phyloP scores from a whole-genome alignment of 352 stramenopile species.

The Globisporangium paddicum region DNA sequence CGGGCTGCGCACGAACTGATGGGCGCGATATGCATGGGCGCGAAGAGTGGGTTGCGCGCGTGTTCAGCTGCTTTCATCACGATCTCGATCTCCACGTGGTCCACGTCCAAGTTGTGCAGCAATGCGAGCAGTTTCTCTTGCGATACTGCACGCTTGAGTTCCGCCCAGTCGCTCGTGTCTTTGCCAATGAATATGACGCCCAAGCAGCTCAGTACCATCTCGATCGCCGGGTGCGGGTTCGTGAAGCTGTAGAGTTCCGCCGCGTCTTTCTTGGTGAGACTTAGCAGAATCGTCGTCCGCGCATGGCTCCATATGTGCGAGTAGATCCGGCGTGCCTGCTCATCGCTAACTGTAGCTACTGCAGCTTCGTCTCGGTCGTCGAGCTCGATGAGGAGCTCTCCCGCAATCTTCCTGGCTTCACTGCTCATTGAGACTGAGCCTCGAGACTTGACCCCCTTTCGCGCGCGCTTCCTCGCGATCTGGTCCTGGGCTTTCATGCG shows the following conservation, averaged over 20 bases:
- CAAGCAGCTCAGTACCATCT: slow-evolving; percentile 67
- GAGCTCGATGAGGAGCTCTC: neutral
- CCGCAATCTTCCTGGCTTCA: neutral
- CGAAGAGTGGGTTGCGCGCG: slow-evolving; percentile 65
- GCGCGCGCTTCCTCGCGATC: slow-evolving; percentile 18
- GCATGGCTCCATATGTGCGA: slow-evolving; percentile 34
- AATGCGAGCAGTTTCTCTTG: slow-evolving; percentile 61
- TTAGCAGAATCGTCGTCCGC: slow-evolving; percentile 10
- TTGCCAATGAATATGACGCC: slow-evolving; percentile 46
- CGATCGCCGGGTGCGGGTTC: slow-evolving; percentile 67
- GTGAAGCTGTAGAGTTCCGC: slow-evolving; percentile 82
- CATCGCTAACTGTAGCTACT: too few relatives aligned
- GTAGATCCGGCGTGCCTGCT: slow-evolving; percentile 23
- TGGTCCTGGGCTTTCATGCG: slow-evolving; percentile 60
- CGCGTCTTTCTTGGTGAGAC: slow-evolving; percentile 59
- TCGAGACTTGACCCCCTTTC: neutral
- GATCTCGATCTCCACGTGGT: slow-evolving; percentile 22
- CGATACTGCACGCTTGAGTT: slow-evolving; percentile 52
- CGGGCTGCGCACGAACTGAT: slow-evolving; percentile 84
- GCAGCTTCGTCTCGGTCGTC: slow-evolving; percentile 2
- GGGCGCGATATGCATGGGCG: slow-evolving; percentile 49
- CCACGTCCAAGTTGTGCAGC: slow-evolving; percentile 42
- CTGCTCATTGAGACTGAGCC: neutral
- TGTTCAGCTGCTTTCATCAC: slow-evolving; percentile 42
- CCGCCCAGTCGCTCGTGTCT: slow-evolving; percentile 24